Evolutionary conservation across 495 filamentous ascomycete genomes (phyloP).

Genomic region (Elasticomyces elasticus): DNA sequence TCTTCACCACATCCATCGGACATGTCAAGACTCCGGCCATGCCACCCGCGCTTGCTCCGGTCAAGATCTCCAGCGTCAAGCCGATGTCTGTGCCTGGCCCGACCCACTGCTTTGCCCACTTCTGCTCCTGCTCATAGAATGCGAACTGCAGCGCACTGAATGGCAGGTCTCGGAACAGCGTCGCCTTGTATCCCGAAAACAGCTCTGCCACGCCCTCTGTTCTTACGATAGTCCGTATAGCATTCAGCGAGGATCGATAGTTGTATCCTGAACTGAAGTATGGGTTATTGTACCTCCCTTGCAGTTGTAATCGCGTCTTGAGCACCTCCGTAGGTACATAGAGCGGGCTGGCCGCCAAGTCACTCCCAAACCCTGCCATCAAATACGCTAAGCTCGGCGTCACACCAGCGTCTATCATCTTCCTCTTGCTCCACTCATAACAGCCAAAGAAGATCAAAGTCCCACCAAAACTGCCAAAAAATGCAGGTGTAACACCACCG

Average conservation of each 20-base stretch:
- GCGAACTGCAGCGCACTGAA: conserved; percentile 95
- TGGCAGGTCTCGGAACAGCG: conserved; percentile 85
- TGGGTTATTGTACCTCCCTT: conserved; percentile 91
- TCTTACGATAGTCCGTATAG: conserved; percentile 69
- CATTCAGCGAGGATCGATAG: conserved; percentile 71
- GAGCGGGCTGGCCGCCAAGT: conserved; percentile 79
- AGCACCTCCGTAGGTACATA: conserved; percentile 96
- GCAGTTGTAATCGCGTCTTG: conserved; percentile 88
- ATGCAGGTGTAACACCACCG: conserved; percentile 78
- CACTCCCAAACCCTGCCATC: conserved; percentile 75
- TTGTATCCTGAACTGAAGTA: conserved; percentile 88
- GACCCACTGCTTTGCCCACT: conserved; percentile 62
- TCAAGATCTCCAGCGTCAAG: conserved; percentile 71
- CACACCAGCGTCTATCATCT: conserved; percentile 72
- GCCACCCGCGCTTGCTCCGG: conserved; percentile 83
- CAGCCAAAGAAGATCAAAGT: conserved; percentile 92
- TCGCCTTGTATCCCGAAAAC: conserved; percentile 91
- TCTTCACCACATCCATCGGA: conserved; percentile 95
- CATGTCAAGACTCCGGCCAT: conserved; percentile 91
- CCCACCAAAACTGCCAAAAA: conserved; percentile 85
- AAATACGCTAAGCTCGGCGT: conserved; percentile 75
- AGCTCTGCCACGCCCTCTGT: conserved; percentile 74
- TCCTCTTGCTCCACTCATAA: conserved; percentile 89
- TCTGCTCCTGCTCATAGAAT: conserved; percentile 92
- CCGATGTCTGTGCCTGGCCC: conserved; percentile 69